Conservation (phyloP, 371 early-diverging fungal genomes). For the Mycotypha africana region DNA sequence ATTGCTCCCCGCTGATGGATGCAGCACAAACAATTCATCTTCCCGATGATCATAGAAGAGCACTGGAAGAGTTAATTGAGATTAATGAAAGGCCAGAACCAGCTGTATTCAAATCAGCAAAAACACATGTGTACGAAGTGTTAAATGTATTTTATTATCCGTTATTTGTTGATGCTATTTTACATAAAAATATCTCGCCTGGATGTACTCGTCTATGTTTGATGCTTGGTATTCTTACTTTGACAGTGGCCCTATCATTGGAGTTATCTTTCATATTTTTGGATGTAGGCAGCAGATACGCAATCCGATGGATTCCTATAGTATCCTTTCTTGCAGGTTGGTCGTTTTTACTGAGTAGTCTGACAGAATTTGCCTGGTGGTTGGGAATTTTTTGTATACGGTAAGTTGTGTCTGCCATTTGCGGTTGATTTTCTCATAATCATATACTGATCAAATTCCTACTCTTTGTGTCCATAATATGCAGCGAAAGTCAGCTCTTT, state of each 20-base stretch:
- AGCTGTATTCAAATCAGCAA: conserved; percentile 40
- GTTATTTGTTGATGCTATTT: conserved; percentile 35
- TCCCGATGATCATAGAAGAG: conserved; percentile 40
- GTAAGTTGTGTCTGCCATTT: conserved; percentile 20
- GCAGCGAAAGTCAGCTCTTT: conserved; percentile 34
- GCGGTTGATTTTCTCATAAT: too few species aligned
- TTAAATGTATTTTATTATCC: conserved; percentile 47
- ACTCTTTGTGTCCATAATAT: neutral
- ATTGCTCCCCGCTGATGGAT: conserved; percentile 26
- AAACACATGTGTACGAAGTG: conserved; percentile 39
- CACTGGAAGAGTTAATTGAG: conserved; percentile 34
- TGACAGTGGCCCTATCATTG: conserved; percentile 32
- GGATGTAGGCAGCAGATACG: conserved; percentile 13
- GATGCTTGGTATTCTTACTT: conserved; percentile 18
- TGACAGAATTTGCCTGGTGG: conserved; percentile 44
- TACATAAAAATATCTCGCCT: conserved; percentile 28
- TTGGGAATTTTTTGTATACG: conserved; percentile 30
- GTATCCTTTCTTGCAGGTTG: conserved; percentile 39
- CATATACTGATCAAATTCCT: neutral
- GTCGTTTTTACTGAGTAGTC: conserved; percentile 26
- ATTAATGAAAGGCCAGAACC: conserved; percentile 42
- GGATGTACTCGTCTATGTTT: conserved; percentile 17
- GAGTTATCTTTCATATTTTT: conserved; percentile 37
- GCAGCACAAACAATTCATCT: conserved; percentile 38
- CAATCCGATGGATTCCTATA: conserved; percentile 30